Evolutionary conservation across 768 basidiomycete genomes (phyloP).

Genomic region (Suillus cothurnatus): DNA sequence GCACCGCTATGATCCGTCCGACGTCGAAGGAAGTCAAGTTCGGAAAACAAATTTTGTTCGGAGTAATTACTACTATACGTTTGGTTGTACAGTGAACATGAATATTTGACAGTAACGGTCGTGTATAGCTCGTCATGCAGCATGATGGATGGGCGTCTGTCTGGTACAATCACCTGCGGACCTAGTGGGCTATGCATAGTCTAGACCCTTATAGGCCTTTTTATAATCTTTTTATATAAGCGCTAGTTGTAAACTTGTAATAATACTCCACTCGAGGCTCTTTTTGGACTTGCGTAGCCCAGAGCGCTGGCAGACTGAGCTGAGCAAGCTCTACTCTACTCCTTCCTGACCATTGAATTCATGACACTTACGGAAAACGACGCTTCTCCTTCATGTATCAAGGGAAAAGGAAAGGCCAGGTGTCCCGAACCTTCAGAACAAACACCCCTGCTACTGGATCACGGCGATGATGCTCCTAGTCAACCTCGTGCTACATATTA

Average conservation of each 20-base stretch:
- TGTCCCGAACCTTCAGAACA: slow-evolving; percentile 28
- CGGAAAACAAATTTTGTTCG: background rate
- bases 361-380: slow-evolving; percentile 24
- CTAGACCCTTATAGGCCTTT: too few species aligned
- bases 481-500: slow-evolving; percentile 15
- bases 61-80: too few species aligned
- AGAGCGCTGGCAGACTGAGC: background rate
- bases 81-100: too few species aligned
- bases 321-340: background rate
- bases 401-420: slow-evolving; percentile 31
- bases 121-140: too few species aligned
- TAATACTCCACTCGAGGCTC: background rate
- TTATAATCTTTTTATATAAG: background rate
- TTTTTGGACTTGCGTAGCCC: background rate
- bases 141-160: too few species aligned
- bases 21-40: background rate
- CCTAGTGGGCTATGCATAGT: too few species aligned
- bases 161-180: too few species aligned
- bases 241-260: background rate
- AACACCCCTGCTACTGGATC: slow-evolving; percentile 28
- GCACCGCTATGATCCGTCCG: background rate
- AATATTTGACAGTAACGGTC: too few species aligned
- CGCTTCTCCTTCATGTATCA: slow-evolving; percentile 15
- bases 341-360: slow-evolving; percentile 12
- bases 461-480: slow-evolving; percentile 21